Evolutionary conservation across 2,329 filamentous ascomycete genomes (phyloP).

Genomic region (Colletotrichum trifolii): DNA sequence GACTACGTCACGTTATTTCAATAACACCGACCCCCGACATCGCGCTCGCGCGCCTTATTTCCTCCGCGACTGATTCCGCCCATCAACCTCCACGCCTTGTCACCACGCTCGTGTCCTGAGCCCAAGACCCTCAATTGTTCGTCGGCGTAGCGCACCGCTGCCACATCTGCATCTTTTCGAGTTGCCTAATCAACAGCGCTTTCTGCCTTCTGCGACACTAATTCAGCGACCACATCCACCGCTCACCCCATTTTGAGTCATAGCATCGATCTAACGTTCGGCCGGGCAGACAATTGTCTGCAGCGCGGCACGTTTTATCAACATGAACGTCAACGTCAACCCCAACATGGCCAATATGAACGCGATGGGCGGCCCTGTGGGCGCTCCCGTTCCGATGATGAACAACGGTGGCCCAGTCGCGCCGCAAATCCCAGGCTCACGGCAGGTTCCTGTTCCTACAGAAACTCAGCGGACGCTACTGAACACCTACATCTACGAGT

Average conservation of each 20-base stretch:
- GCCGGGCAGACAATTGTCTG: conserved; percentile 53
- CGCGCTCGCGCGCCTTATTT: too few relatives aligned
- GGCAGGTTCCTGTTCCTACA: conserved; percentile 38
- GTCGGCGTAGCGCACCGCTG: conserved; percentile 35
- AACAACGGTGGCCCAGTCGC: conserved; percentile 61
- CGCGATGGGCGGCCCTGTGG: conserved; percentile 75
- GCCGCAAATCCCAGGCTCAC: conserved; percentile 44
- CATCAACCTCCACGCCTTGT: too few relatives aligned
- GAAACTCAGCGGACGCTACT: conserved; percentile 67
- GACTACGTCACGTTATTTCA: too few relatives aligned
- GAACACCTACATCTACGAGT: conserved; percentile 92
- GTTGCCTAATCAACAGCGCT: too few relatives aligned
- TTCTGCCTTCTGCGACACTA: conserved; percentile 15
- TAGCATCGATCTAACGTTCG: conserved; percentile 39
- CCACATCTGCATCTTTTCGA: conserved; percentile 1
- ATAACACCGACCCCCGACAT: too few relatives aligned
- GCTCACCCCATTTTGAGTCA: conserved; percentile 21
- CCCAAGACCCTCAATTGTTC: too few relatives aligned
- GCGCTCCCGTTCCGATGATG: conserved; percentile 74
- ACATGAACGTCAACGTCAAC: conserved; percentile 68
- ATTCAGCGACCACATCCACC: conserved; percentile 28
- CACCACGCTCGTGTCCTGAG: too few relatives aligned
- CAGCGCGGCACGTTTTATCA: conserved; percentile 41
- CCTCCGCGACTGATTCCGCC: too few relatives aligned
- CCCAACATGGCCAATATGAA: conserved; percentile 77